Conservation (phyloP, 2,329 filamentous ascomycete species). For the Monosporascus sp. region DNA sequence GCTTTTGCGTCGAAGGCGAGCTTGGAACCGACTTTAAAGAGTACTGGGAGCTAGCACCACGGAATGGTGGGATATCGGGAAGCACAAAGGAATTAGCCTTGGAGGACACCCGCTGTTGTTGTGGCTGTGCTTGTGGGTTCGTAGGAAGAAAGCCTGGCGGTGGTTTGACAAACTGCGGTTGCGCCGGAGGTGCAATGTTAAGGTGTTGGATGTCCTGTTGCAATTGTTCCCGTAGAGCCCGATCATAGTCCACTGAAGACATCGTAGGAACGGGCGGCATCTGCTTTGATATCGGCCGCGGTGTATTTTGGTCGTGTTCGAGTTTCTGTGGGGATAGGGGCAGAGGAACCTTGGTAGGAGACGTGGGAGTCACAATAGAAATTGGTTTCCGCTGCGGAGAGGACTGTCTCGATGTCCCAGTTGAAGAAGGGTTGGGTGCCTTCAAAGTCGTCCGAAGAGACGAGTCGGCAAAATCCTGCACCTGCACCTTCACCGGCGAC, state of each 20-base stretch:
- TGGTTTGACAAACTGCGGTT: conserved; percentile 12
- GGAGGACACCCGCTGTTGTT: conserved; percentile 32
- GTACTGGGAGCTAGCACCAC: conserved; percentile 31
- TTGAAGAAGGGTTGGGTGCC: conserved; percentile 32
- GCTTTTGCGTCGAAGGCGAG: conserved; percentile 18
- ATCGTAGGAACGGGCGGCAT: conserved; percentile 40
- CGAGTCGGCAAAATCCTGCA: conserved; percentile 36
- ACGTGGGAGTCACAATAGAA: conserved; percentile 31
- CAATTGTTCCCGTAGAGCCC: conserved; percentile 56
- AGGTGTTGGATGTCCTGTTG: conserved; percentile 56
- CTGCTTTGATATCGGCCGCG: conserved; percentile 38
- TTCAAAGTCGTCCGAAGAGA: conserved; percentile 52
- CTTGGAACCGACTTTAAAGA: conserved; percentile 13
- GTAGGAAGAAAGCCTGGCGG: conserved; percentile 17
- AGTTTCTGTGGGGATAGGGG: conserved; percentile 53
- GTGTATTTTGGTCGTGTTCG: conserved; percentile 37
- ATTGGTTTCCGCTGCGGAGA: conserved; percentile 57
- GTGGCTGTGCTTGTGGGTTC: conserved; percentile 30
- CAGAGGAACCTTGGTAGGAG: conserved; percentile 56
- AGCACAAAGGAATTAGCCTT: conserved; percentile 37
- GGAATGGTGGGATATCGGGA: conserved; percentile 51
- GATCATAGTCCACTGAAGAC: conserved; percentile 55
- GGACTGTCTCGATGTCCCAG: conserved; percentile 47
- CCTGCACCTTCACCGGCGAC: conserved; percentile 47
- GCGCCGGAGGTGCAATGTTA: conserved; percentile 37